phyloP scores from a whole-genome alignment of 306 rosid species.

The Vigna angularis region DNA sequence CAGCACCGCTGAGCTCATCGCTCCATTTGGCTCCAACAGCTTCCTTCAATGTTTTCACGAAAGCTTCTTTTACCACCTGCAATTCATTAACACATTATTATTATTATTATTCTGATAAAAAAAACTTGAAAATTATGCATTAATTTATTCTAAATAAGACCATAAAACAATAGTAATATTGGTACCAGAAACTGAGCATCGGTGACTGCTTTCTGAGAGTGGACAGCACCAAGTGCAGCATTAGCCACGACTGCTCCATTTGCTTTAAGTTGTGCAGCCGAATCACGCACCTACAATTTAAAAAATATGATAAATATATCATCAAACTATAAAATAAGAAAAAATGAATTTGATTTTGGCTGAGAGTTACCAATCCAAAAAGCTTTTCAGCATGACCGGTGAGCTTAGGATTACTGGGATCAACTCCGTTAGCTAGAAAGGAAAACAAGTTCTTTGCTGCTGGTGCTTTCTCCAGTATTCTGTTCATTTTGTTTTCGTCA shows the following conservation, averaged over 20 bases:
- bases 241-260: slow-evolving; percentile 17
- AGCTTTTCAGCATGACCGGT: slow-evolving; percentile 40
- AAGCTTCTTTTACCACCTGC: slow-evolving; percentile 49
- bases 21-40: slow-evolving; percentile 43
- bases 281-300: neutral
- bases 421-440: slow-evolving; percentile 29
- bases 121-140: too few species aligned
- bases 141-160: too few species aligned
- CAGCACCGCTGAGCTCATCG: slow-evolving; percentile 34
- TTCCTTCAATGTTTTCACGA: slow-evolving; percentile 41
- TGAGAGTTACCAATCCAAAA: slow-evolving; percentile 41
- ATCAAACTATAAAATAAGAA: too few species aligned
- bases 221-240: slow-evolving; percentile 31
- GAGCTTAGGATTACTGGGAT: slow-evolving; percentile 27
- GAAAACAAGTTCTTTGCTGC: slow-evolving; percentile 45
- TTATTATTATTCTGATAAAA: too few species aligned
- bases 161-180: neutral
- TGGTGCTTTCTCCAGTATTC: slow-evolving; percentile 49
- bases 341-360: neutral
- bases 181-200: slow-evolving; percentile 40
- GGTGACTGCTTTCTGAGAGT: slow-evolving; percentile 20
- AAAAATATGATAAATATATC: neutral
- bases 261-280: slow-evolving; percentile 39
- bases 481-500: neutral
- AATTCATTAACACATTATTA: neutral